Evolutionary conservation across 169 alveolate species (phyloP).

Genomic region (Eimeria falciformis): DNA sequence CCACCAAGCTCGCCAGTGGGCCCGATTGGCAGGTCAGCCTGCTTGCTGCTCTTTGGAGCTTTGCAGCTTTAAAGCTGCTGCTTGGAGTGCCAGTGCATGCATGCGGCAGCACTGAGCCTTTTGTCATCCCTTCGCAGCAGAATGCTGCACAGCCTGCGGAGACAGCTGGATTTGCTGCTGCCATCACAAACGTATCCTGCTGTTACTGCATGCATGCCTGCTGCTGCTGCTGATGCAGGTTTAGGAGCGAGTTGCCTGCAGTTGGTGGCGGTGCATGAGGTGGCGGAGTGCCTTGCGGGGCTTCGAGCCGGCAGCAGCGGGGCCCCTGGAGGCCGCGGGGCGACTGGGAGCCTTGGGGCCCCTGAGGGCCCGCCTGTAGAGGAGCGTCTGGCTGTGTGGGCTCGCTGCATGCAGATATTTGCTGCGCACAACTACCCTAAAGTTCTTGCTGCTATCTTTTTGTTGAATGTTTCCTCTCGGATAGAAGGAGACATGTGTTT

Average conservation of each 20-base stretch:
- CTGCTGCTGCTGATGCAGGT: constrained; percentile 3
- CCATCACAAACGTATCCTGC: neutral
- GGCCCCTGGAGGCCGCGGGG: neutral
- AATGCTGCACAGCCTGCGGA: no score
- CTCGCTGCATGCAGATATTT: constrained; percentile 35
- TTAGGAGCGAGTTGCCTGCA: constrained; percentile 28
- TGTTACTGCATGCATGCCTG: neutral
- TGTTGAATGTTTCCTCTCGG: constrained; percentile 44
- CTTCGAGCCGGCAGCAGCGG: constrained; percentile 33
- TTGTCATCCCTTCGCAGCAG: no score
- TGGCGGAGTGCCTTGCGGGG: constrained; percentile 25
- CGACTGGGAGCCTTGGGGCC: no score
- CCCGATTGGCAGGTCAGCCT: constrained; percentile 22
- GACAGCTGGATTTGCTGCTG: constrained; percentile 17
- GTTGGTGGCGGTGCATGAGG: constrained; percentile 60
- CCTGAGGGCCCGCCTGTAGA: constrained; percentile 42
- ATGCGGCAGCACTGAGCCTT: no score
- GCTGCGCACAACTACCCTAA: constrained; percentile 49
- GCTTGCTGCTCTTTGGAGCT: no score
- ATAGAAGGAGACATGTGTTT: constrained; percentile 61
- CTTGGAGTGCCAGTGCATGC: no score
- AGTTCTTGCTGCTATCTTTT: constrained; percentile 65
- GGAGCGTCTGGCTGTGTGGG: constrained; percentile 53
- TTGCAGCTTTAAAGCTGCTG: no score
- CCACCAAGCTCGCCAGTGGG: constrained; percentile 37